Conservation (phyloP, 208 protist species). For the Lotmaria passim region DNA sequence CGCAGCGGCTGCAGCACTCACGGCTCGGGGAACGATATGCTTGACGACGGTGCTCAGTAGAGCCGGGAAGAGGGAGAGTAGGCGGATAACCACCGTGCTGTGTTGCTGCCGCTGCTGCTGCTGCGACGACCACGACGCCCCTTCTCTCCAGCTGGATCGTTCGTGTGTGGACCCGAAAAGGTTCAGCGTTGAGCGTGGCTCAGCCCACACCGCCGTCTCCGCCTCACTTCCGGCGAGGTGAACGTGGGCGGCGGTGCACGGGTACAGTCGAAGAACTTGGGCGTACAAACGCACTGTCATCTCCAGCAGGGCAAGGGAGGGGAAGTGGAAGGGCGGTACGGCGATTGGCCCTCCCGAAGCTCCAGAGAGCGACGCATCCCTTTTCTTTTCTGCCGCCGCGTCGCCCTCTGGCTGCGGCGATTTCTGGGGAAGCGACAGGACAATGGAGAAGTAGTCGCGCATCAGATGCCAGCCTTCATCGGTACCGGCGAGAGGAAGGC, state of each 20-base stretch:
- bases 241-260: constrained; percentile 17
- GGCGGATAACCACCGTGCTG: constrained; percentile 22
- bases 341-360: not conserved
- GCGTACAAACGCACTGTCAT: constrained; percentile 27
- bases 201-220: not conserved
- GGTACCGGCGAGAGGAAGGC: constrained; percentile 45
- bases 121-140: not conserved
- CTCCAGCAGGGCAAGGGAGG: constrained; percentile 25
- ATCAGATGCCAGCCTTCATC: constrained; percentile 65
- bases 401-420: not conserved
- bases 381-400: not conserved
- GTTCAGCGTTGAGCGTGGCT: not conserved
- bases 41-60: constrained; percentile 21
- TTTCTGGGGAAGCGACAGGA: constrained; percentile 15
- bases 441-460: constrained; percentile 55
- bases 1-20: not conserved
- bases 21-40: constrained; percentile 14
- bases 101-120: constrained; percentile 13
- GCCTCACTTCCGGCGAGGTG: too few species aligned
- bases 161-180: too few species aligned
- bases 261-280: constrained; percentile 36
- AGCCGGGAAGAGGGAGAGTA: constrained; percentile 28
- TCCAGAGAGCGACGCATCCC: not conserved
- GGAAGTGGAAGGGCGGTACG: constrained; percentile 13
- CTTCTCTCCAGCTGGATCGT: too few species aligned